Percentiles rank a stretch among this genome's conserved stretches.
Evolutionary conservation across 805 yeast genomes (phyloP).

Genomic region (Yamadazyma kitorensis): DNA sequence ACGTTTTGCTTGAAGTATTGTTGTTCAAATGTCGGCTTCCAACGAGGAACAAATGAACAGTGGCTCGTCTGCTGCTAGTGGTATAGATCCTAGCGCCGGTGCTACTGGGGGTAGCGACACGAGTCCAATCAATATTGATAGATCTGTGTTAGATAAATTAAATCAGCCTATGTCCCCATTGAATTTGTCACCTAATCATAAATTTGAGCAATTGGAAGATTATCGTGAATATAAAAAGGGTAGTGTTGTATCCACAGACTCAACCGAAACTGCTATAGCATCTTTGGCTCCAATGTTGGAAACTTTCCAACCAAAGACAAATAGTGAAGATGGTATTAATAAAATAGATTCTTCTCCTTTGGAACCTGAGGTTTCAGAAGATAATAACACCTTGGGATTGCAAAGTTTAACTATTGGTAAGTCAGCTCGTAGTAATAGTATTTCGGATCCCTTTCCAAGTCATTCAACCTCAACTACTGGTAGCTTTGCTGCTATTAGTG

Average conservation of each 20-base stretch:
- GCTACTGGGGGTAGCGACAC: too few relatives aligned
- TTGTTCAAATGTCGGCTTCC: too few relatives aligned
- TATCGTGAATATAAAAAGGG: background rate
- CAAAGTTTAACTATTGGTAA: too few relatives aligned
- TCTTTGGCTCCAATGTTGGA: conserved; percentile 78
- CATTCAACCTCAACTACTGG: background rate
- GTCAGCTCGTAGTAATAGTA: too few relatives aligned
- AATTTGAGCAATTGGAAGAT: background rate
- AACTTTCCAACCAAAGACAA: conserved; percentile 67
- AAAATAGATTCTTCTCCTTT: conserved; percentile 15
- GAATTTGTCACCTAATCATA: conserved; percentile 18
- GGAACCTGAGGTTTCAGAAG: conserved; percentile 8
- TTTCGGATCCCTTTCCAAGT: background rate
- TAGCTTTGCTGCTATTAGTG: too few relatives aligned
- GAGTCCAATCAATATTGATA: conserved; percentile 4
- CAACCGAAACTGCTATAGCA: conserved; percentile 62
- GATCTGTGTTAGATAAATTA: conserved; percentile 13
- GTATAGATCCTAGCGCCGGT: too few relatives aligned
- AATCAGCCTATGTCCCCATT: conserved; percentile 35
- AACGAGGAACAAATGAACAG: too few relatives aligned
- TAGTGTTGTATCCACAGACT: conserved; percentile 18
- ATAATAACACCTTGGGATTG: background rate
- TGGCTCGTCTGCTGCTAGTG: too few relatives aligned
- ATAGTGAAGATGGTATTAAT: conserved; percentile 23
- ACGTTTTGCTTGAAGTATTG: too few relatives aligned